Base-by-base conservation (phyloP, 148 eudicot genomes). In the Amaranthus palmeri region DNA sequence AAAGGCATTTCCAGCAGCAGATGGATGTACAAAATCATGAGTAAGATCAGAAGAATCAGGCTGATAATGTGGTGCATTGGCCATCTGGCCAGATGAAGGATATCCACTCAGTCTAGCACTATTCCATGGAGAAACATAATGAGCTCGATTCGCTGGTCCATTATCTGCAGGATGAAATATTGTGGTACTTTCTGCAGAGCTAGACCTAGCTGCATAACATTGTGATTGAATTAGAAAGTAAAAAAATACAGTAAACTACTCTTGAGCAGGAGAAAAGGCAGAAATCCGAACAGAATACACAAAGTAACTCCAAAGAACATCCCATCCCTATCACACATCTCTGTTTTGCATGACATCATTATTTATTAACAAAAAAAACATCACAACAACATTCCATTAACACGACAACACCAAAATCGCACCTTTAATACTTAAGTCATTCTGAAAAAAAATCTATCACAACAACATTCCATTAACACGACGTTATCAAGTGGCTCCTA, bases 61-160 rank as follows among this genome's bases (percentile, higher is more conserved):
- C 60, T 84, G 93, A 79, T 73, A 76, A 76, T 69, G 80, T 74
- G 87, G 86, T 74, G 83, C 72, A 81, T 89, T 86, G 52, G 68
- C 70, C 68, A 78, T 74, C 63, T 68, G 88, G 73, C 73, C 71
- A 40, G 88, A 78, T 11, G 86, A 74, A 72, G 90, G 72, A 74
- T 78, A 75, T 50, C 80, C 84, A 72, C 80, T 83, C 56, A 81
- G 60, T 67, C 81, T 83, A 25, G 36, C 50, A 71, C 80, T 55
- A 72, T 81, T 84, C 92, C 93, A 89, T 56, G 82, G 87, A 45
- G 88, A 61, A 63, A 78, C 80, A 80, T 72, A 81, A 70, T 68
- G 83, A 75, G 79, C 83, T 42, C 75, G 88, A 41, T 83, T 89
- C 48, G 72, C 80, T 41, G 82, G 70, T 69, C 80, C 84, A 86